Base-by-base conservation (phyloP, 192 early-diverging fungal species). In the Spizellomyces sp. region DNA sequence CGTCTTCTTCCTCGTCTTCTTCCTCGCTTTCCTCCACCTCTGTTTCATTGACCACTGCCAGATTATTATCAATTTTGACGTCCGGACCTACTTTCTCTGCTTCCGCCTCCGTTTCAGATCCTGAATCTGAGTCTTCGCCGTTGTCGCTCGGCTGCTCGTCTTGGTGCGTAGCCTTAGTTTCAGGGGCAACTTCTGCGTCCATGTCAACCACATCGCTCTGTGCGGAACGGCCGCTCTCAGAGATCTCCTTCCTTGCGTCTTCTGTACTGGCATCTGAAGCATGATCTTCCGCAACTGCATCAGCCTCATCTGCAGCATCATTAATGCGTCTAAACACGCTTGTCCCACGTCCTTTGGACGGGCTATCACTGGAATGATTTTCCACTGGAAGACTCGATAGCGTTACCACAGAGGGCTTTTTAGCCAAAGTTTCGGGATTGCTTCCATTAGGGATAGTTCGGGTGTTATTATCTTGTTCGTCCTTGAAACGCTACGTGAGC, bases 11-110 rank as follows among this genome's bases (percentile, higher is more conserved):
- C 6, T 44, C 64, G n/a, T n/a, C 44, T 19, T 45, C 64, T 15
- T 69, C 67, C n/a, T 55, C 67, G 67, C 12, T 45, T 6, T 14
- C 55, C 15, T 19, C 42, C 9, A 55, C 55, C 8, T 56, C 67
- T 15, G 43, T 22, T 8, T 69, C 67, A 8, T 22, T n/a, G 3
- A 59, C 8, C n/a, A 4, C 22, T 22, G 27, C 54, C 17, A 41
- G n/a, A 19, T 59, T 22, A 57, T 19, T 42, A 48, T 47, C n/a
- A 14, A 6, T 15, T 15, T 65, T 46, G 64, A 65, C 42, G 17
- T 61, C 5, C 48, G 43, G 15, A n/a, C 7, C 64, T 48, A 15
- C 64, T 19, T 36, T 45, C 41, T 41, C 63, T 45, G 45, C 59
- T 36, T 61, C 59, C 15, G 15, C 59, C 59, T 12, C 59, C 4